Conservation (phyloP, 192 early-diverging fungal genomes). For the Coemansia sp. region DNA sequence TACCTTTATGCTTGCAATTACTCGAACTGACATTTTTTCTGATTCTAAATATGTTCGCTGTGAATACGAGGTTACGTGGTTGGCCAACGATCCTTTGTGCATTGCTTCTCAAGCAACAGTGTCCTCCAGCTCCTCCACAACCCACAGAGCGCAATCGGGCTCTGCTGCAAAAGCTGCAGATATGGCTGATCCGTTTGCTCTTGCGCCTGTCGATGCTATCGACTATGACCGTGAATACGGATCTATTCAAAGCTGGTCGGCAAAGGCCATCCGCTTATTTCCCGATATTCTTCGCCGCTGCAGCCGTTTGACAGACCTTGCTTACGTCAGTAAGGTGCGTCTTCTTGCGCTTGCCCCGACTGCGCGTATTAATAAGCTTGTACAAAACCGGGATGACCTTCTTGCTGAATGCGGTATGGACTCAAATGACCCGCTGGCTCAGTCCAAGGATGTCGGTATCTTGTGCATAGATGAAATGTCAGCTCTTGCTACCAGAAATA, state of each 20-base stretch:
- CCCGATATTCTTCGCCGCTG: constrained; percentile 10
- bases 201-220: too few species aligned
- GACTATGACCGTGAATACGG: constrained; percentile 17
- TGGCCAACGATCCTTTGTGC: constrained; percentile 28
- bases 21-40: constrained; percentile 15
- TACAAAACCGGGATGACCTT: background rate
- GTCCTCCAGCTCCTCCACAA: too few species aligned
- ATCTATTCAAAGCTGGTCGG: constrained; percentile 22
- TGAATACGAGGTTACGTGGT: constrained; percentile 26
- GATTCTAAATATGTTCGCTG: background rate
- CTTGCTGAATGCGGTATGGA: background rate
- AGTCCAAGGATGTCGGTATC: background rate
- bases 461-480: background rate
- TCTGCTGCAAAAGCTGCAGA: too few species aligned
- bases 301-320: background rate
- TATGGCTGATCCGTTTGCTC: too few species aligned
- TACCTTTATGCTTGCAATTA: constrained; percentile 22
- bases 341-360: constrained; percentile 16
- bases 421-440: background rate
- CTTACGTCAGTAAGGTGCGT: background rate
- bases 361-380: background rate
- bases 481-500: background rate
- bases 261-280: constrained; percentile 21
- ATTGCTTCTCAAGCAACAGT: background rate
- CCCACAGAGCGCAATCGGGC: too few species aligned